Base-by-base conservation (phyloP, 208 protist genomes). In the Vickermania ingenoplastis region DNA sequence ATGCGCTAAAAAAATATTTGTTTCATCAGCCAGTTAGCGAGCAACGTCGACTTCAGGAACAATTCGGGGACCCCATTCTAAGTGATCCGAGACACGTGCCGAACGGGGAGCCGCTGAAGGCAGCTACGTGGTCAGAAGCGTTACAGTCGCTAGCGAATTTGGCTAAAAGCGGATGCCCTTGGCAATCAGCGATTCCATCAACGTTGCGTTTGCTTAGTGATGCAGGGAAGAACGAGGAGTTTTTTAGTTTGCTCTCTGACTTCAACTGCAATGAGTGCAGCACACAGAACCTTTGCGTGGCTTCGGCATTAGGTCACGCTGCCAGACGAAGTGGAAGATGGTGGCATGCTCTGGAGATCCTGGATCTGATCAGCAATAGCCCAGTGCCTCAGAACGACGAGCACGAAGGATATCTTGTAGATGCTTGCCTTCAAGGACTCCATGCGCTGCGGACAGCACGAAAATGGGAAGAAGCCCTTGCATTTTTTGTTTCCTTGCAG, bases 181-280 rank as follows among this genome's bases (percentile, higher is more conserved):
- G 73, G 73, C 73, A 65, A 7, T 41, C 64, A 17, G 11, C 31
- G 2, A 30, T 81, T 29, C 69, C 69, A n/a, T 62, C 36, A 1
- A 83, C 81, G 17, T 61, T 93, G 53, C 77, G 86, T 17, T 72
- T 93, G n/a, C 74, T 93, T 23, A 89, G 83, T 64, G 86, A 93
- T 72, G 86, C 83, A 5, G 81, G 80, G 29, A 65, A 75, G 28
- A 41, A 27, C n/a, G 45, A 60, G 2, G 52, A 52, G 23, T 84
- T 89, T 58, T 84, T 85, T 53, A 22, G 53, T 3, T 63, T 89
- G 1, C 55, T 90, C 25, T 27, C 36, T 21, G 78, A 93, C 56
- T 81, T 79, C 65, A 58, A 65, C 50, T 55, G 76, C 52, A 31
- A 31, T 31, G 54, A 22, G 25, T 57, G 50, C 41, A 61, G 48